Evolutionary conservation across 2,329 filamentous ascomycete species (phyloP), one percentile per base, ranked within the genome.

Genomic region (Coniochaeta sp.): DNA sequence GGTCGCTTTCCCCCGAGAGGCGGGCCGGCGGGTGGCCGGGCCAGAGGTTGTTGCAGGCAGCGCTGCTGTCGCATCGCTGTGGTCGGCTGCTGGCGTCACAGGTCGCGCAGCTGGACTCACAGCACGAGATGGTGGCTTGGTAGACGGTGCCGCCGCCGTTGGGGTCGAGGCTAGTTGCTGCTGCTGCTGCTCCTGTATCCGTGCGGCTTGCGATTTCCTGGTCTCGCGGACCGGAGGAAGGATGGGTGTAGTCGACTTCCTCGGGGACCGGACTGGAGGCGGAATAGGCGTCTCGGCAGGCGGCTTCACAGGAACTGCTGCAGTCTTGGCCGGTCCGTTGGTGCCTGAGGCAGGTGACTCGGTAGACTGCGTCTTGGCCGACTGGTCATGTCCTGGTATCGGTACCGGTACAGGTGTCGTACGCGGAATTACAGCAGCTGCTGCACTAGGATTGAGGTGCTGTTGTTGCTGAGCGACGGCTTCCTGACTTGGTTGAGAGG

Each of bases 1-100:
- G 61, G 73, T 68, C 60, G 79, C 76, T 66, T 83, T 82, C 44
- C 81, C 81, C 69, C 81, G 76, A 50, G 82, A 84, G 34, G 73
- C 70, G 2, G 82, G 81, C 36, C 81, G 79, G 36, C 80, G 78
- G 42, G 66, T 60, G 17, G 66, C 59, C 12, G 67, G 54, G 19
- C 54, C 32, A 4, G 54, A 34, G 32, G 59, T 36, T 17, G 32
- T 34, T 55, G 44, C 12, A 4, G 55, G 30, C n/a, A 59, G 3
- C 16, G 54, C 42, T 32, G 28, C 10, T 47, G 60, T 9, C 9
- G 60, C 59, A 28, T 66, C 67, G 8, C 7, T 4, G 28, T 17
- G n/a, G 5, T 56, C 54, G 47, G 30, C 24, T 56, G 28, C 30
- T 36, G 28, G 30, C 19, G 12, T 56, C 4, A 28, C 30, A 61